phyloP scores from a whole-genome alignment of 1,284 basidiomycete species.

The Ceratobasidium sp. region DNA sequence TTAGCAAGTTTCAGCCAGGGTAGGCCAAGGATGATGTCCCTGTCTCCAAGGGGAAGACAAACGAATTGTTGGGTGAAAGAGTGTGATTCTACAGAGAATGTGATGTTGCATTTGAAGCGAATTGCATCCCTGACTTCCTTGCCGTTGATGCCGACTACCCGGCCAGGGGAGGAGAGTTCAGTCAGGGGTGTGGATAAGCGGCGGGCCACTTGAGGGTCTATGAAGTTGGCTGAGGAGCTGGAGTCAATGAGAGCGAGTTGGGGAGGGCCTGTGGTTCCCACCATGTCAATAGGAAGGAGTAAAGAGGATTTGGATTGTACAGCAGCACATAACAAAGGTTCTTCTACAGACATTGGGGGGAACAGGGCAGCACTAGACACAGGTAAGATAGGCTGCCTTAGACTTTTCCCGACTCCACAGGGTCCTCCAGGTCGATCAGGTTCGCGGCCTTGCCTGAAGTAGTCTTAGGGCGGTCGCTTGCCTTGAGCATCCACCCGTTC shows the following conservation, averaged over 20 bases:
- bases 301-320: neutral
- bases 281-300: too few relatives aligned
- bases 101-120: neutral
- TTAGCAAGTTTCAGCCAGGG: neutral
- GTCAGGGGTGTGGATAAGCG: neutral
- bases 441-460: neutral
- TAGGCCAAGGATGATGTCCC: neutral
- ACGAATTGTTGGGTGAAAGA: neutral
- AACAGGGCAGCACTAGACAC: neutral
- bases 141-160: neutral
- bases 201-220: neutral
- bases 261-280: too few relatives aligned
- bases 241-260: neutral
- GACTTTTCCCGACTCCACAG: neutral
- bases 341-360: neutral
- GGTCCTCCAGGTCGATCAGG: neutral
- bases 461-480: neutral
- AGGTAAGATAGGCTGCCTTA: conserved; percentile 9
- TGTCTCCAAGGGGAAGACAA: neutral
- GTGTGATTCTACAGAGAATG: neutral
- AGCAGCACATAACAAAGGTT: neutral
- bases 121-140: neutral
- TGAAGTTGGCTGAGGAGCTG: neutral
- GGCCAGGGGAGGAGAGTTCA: neutral
- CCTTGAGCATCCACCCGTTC: neutral